These are phyloP conservation scores for Colletotrichum tamarilloi DNA, from an alignment of 2,329 filamentous ascomycete genomes.

Conservation along the genomic window DNA sequence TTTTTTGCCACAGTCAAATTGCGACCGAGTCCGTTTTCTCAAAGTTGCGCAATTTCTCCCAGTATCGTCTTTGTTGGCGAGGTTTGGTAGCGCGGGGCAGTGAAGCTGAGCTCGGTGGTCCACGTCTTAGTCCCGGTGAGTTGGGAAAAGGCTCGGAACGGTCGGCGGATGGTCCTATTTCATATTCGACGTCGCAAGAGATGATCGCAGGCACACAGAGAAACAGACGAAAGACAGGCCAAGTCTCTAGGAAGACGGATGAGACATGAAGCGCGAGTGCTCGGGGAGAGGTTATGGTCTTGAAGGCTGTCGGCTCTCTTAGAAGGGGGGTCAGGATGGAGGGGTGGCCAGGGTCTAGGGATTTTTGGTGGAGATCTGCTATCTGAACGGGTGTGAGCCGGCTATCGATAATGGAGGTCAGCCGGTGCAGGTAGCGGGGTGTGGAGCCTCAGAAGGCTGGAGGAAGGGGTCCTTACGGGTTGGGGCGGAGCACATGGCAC, in stretches of 20 bases:
- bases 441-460: conserved; percentile 30
- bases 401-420: conserved; percentile 35
- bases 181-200: conserved; percentile 23
- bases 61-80: neutral
- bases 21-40: neutral
- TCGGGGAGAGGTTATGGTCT: conserved; percentile 13
- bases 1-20: neutral
- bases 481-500: conserved; percentile 33
- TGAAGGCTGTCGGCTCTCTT: neutral
- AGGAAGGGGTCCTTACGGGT: conserved; percentile 28
- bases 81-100: conserved; percentile 18
- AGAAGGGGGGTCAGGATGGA: conserved; percentile 7
- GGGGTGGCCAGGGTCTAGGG: conserved; percentile 13
- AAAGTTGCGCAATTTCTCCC: conserved; percentile 1
- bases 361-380: conserved; percentile 29
- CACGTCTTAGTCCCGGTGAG: conserved; percentile 15
- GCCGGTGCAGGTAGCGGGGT: conserved; percentile 32
- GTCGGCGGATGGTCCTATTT: conserved; percentile 22
- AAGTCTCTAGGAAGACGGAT: conserved; percentile 18
- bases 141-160: conserved; percentile 18
- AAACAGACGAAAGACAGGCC: neutral
- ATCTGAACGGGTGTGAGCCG: conserved; percentile 29
- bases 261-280: conserved; percentile 17
- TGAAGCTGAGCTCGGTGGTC: conserved; percentile 16
- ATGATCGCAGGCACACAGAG: neutral